Base-by-base conservation (phyloP, 2,329 filamentous ascomycete genomes). In the Xylaria sp. region DNA sequence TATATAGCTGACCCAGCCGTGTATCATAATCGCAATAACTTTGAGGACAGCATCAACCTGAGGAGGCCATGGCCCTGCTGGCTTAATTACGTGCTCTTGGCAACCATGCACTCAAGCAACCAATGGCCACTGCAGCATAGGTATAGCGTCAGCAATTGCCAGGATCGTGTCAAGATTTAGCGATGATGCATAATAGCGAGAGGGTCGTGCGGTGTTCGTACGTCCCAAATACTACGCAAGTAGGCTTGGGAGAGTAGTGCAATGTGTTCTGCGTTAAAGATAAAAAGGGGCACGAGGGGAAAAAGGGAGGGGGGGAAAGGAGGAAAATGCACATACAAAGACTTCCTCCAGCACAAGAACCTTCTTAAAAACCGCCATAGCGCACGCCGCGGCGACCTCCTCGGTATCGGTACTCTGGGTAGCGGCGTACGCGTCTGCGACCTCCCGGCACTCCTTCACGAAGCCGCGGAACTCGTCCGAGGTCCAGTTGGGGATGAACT, bases 401-500 rank as follows among this genome's bases (percentile, higher is more conserved):
- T 73, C 71, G 1, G 63, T 67, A 20, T 66, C 63, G 16, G 59
- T 66, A 0, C 56, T 60, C 16, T 61, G 67, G 11, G 22, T 54
- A 22, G 48, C 56, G 11, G 63, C 66, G 20, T 65, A 67, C 7
- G 56, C 55, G 49, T 72, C 66, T 2, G 73, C 66, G n/a, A 69
- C 69, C 1, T 62, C 53, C 48, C 71, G 64, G 2, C 79, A 65
- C 43, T 74, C 68, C 50, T 71, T 66, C 7, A 63, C 69, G 1
- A 82, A 81, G 43, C 79, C 75, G 19, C 77, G 74, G 66, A 90
- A 90, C 63, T 85, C 82, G 2, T 67, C 60, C 57, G 81, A 84
- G 41, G 82, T 85, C 87, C 86, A 90, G 63, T 89, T 89, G 0
- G 81, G 81, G 52, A 90, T 89, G 58, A 90, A 87, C 64, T 83